Percentiles rank a stretch among this genome's conserved stretches.
These are phyloP conservation scores for Calycina herbarum DNA, from an alignment of 2,329 filamentous ascomycete genomes.

Conservation along the genomic window DNA sequence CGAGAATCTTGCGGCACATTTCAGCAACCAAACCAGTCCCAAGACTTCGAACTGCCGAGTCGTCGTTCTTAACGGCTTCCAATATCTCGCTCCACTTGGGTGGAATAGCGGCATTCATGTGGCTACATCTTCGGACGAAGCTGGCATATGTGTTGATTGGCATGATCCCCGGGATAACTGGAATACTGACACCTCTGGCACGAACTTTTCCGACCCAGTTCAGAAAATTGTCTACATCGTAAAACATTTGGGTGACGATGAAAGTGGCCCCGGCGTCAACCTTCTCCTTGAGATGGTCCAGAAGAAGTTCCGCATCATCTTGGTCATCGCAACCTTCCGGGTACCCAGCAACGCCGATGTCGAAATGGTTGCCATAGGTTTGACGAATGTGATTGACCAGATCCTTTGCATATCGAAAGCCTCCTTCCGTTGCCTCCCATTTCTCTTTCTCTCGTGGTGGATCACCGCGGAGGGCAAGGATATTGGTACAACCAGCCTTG, in stretches of 20 bases:
- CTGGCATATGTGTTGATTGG: constrained; percentile 93
- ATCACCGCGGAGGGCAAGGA: constrained; percentile 88
- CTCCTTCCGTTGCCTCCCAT: constrained; percentile 84
- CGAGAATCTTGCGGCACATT: constrained; percentile 84
- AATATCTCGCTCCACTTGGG: constrained; percentile 76
- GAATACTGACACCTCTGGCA: constrained; percentile 77
- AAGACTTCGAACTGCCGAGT: constrained; percentile 85
- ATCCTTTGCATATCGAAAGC: constrained; percentile 90
- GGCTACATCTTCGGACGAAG: constrained; percentile 85
- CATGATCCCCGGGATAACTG: constrained; percentile 87
- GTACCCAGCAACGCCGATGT: constrained; percentile 96
- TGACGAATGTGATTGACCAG: constrained; percentile 75
- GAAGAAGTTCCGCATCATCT: constrained; percentile 77
- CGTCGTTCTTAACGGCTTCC: constrained; percentile 95
- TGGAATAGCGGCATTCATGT: constrained; percentile 86
- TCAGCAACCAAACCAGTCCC: constrained; percentile 85
- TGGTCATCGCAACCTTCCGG: constrained; percentile 95
- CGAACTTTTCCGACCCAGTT: constrained; percentile 87
- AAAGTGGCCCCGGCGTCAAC: constrained; percentile 91
- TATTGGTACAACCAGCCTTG: constrained; percentile 95
- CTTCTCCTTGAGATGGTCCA: constrained; percentile 96
- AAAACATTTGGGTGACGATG: constrained; percentile 99
- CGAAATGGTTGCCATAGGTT: constrained; percentile 85
- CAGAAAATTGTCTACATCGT: constrained; percentile 93
- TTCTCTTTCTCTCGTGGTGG: constrained; percentile 91